Base-by-base conservation (phyloP, 331 rosid genomes). In the Quercus tomentella region DNA sequence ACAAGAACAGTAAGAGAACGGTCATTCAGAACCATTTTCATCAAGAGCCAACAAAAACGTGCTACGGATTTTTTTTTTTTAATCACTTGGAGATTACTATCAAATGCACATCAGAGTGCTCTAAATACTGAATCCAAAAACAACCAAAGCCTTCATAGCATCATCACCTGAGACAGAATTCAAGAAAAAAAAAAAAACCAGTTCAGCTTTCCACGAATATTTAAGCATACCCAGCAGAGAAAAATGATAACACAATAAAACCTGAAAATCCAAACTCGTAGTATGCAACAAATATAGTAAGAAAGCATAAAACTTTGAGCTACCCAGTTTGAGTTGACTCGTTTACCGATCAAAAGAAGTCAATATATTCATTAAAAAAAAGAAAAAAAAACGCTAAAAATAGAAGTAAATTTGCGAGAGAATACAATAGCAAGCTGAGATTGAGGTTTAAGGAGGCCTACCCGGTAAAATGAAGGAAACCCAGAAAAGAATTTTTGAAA, bases 91-190 rank as follows among this genome's bases (percentile, higher is more conserved):
- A 35, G 26, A 68, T 73, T 49, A 56, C 71, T 61, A 78, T 73
- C 52, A 25, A 51, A 35, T 76, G 67, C 73, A 79, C 72, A 45
- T 43, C 82, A 70, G 57, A 33, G 37, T 14, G 30, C 81, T 76
- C 75, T 30, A 81, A 76, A 71, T 3, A 68, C 58, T 57, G 70
- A 84, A 33, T 77, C 56, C 77, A 81, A 80, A 41, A 28, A 43
- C 72, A 82, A 9, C 79, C 79, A 76, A 28, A 75, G 73, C 70
- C 54, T 72, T 75, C 83, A 55, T 15, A 80, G 73, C 77, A 85
- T 45, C 87, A 83, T 77, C 77, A 23, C 84, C 91, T 89, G 87
- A 77, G 79, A 81, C 67, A 85, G 22, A 45, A 84, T 20, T 45
- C 70, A 55, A 76, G 37, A 43, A 81, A 22, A 31, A 37, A 5